Evolutionary conservation across 2,329 filamentous ascomycete genomes (phyloP).

Genomic region (Nemania serpens): DNA sequence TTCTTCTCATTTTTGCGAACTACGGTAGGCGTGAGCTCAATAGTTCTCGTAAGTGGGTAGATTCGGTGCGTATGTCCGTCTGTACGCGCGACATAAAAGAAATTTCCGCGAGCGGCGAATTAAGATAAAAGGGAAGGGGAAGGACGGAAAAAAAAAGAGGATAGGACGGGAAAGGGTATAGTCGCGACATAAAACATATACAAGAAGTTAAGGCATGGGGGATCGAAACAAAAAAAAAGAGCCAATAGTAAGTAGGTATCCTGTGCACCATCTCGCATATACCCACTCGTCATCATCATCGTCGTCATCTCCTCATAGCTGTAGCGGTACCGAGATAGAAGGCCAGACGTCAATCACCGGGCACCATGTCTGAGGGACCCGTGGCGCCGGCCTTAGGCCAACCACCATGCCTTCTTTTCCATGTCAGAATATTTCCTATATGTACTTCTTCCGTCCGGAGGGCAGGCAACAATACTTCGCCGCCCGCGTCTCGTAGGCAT

Average conservation of each 20-base stretch:
- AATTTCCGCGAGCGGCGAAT: too few species aligned
- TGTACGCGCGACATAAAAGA: background rate
- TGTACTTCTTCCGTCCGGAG: too few species aligned
- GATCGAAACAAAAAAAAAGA: slow-evolving; percentile 4
- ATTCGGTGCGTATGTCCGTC: background rate
- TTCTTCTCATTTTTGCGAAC: background rate
- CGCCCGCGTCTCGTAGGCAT: too few species aligned
- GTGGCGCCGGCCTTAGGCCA: too few species aligned
- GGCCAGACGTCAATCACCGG: background rate
- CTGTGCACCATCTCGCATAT: background rate
- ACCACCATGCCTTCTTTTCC: too few species aligned
- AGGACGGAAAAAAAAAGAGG: too few species aligned
- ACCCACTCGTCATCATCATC: slow-evolving; percentile 1
- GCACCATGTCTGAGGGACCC: background rate
- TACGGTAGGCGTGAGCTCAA: background rate
- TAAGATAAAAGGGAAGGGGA: too few species aligned
- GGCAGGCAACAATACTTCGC: too few species aligned
- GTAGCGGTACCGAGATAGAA: background rate
- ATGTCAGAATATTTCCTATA: too few species aligned
- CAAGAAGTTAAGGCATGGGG: slow-evolving; percentile 9
- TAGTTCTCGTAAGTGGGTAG: background rate
- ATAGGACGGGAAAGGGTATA: slow-evolving; percentile 22
- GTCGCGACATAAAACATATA: slow-evolving; percentile 19
- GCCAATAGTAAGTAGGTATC: background rate
- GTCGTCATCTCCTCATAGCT: slow-evolving; percentile 1